Percentiles rank a stretch among this genome's conserved stretches.
Conservation (phyloP, 108 stramenopile species). For the Nannochloropsis gaditana region DNA sequence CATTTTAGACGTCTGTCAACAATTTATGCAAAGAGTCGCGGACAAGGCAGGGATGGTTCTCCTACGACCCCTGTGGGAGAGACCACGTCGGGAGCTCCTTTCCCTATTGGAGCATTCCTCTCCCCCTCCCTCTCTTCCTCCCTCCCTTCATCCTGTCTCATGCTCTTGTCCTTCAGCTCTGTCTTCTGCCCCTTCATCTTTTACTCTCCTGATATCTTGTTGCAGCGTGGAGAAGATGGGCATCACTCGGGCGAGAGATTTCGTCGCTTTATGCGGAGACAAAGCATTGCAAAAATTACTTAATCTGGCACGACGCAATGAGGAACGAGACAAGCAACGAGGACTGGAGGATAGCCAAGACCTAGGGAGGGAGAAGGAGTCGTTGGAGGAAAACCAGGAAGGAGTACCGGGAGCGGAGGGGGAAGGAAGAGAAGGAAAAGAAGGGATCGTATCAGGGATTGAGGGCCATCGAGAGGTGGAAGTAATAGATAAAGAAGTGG, state of each 20-base stretch:
- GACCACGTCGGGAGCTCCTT: background rate
- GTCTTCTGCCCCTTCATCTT: no score
- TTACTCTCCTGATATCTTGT: background rate
- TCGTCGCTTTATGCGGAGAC: background rate
- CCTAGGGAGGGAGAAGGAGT: background rate
- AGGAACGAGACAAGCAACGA: no score
- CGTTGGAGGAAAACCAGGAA: background rate
- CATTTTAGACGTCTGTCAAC: background rate
- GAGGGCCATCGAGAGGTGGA: no score
- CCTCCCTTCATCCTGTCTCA: background rate
- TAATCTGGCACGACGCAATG: background rate
- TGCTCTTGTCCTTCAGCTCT: no score
- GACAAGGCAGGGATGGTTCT: background rate
- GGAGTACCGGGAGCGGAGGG: background rate
- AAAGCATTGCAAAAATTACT: background rate
- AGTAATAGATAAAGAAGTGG: no score
- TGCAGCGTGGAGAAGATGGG: slow-evolving; percentile 3
- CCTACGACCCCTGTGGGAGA: background rate
- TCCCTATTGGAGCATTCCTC: background rate
- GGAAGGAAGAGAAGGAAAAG: no score
- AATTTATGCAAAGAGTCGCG: background rate
- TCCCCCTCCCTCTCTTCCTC: background rate
- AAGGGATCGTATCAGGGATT: no score
- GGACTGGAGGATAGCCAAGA: background rate
- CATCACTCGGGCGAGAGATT: background rate